phyloP scores from a whole-genome alignment of 495 filamentous ascomycete genomes.

The Podospora anserina region DNA sequence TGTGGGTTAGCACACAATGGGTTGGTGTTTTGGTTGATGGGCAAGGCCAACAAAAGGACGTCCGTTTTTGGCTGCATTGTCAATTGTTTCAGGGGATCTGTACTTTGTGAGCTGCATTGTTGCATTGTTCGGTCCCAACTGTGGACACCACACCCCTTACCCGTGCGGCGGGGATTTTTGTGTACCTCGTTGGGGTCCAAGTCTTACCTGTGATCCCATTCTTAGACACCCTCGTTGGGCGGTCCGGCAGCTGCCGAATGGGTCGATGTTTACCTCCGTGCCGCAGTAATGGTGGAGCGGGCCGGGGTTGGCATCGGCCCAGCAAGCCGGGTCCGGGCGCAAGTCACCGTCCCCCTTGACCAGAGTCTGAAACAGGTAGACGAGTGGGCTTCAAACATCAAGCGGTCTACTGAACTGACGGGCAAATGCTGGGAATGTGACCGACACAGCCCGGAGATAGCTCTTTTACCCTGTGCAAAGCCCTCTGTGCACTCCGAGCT shows the following conservation, averaged over 20 bases:
- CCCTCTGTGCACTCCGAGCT: background rate
- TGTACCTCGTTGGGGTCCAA: background rate
- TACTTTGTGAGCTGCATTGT: background rate
- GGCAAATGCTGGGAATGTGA: background rate
- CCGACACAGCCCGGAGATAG: background rate
- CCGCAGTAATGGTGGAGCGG: conserved; percentile 13
- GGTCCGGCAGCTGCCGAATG: conserved; percentile 1
- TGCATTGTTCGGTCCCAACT: background rate
- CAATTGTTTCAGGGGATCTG: background rate
- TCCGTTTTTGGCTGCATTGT: background rate
- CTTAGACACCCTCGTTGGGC: background rate
- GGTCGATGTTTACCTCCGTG: conserved; percentile 7
- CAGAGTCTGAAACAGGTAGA: conserved; percentile 15
- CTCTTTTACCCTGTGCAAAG: background rate
- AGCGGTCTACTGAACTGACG: background rate
- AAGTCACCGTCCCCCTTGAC: background rate
- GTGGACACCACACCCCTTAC: conserved; percentile 1
- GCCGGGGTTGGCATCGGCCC: conserved; percentile 11
- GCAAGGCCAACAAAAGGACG: background rate
- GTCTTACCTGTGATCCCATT: background rate
- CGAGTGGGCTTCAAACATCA: conserved; percentile 14
- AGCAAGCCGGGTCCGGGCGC: background rate
- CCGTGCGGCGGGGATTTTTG: background rate
- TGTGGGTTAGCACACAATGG: background rate
- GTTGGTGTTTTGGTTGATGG: background rate